phyloP scores from a whole-genome alignment of 768 basidiomycete genomes.

The Cytidiella melzeri region DNA sequence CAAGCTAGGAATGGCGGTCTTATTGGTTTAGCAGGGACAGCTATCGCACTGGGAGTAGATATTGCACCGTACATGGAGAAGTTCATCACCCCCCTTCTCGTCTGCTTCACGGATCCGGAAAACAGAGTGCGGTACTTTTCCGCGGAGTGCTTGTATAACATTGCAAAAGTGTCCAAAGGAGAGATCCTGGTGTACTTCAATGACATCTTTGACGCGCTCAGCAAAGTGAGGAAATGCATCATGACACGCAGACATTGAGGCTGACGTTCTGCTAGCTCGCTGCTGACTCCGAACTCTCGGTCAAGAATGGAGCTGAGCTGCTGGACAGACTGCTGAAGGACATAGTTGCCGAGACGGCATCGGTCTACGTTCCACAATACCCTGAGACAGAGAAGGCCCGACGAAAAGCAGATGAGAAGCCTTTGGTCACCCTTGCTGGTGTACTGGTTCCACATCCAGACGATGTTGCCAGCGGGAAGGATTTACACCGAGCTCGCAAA shows the following conservation, averaged over 20 bases:
- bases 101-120: slow-evolving; percentile 91
- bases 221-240: slow-evolving; percentile 60
- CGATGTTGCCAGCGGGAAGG: slow-evolving; percentile 33
- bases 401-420: slow-evolving; percentile 25
- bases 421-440: slow-evolving; percentile 41
- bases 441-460: slow-evolving; percentile 66
- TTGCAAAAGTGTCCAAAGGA: slow-evolving; percentile 94
- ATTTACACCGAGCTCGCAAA: slow-evolving; percentile 43
- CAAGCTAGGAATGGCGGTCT: slow-evolving; percentile 93
- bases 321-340: slow-evolving; percentile 97
- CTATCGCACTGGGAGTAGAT: slow-evolving; percentile 93
- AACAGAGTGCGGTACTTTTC: slow-evolving; percentile 96
- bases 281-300: slow-evolving; percentile 91
- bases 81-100: slow-evolving; percentile 82
- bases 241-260: slow-evolving; percentile 6
- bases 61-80: slow-evolving; percentile 92
- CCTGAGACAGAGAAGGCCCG: slow-evolving; percentile 71
- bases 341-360: slow-evolving; percentile 94
- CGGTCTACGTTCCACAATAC: slow-evolving; percentile 87
- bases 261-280: slow-evolving; percentile 58
- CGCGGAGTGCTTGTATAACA: slow-evolving; percentile 97
- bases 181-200: slow-evolving; percentile 97
- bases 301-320: slow-evolving; percentile 97
- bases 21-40: slow-evolving; percentile 92
- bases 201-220: slow-evolving; percentile 94